A percentile compares a stretch with the other conserved stretches of the same genome.
Conservation (phyloP, 129 eudicot species). For the Tagetes erecta region DNA sequence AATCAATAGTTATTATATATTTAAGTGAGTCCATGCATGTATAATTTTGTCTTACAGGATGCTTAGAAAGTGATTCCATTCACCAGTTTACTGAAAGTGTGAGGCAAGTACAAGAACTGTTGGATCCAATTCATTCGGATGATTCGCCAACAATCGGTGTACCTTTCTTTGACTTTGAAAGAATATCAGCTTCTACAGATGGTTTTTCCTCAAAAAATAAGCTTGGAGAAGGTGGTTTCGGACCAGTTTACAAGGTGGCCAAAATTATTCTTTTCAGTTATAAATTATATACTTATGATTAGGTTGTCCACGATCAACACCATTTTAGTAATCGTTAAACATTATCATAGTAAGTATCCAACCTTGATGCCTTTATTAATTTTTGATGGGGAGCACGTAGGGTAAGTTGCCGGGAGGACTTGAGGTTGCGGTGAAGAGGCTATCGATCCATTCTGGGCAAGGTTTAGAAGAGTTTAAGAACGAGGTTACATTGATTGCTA, state of each 20-base stretch:
- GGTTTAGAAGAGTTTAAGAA: conserved; percentile 62
- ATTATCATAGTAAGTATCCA: too few relatives aligned
- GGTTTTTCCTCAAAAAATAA: conserved; percentile 44
- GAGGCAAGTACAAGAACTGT: conserved; percentile 32
- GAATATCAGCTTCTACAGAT: conserved; percentile 45
- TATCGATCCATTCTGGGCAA: conserved; percentile 58
- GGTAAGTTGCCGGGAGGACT: conserved; percentile 49
- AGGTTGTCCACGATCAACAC: too few relatives aligned
- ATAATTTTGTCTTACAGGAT: conserved; percentile 32
- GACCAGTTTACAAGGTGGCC: conserved; percentile 61
- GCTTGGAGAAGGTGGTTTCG: conserved; percentile 68
- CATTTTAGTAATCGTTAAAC: too few relatives aligned
- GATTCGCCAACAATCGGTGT: conserved; percentile 37
- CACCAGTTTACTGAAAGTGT: conserved; percentile 37
- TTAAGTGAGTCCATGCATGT: neutral
- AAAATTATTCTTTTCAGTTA: too few relatives aligned
- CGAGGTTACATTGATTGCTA: conserved; percentile 55
- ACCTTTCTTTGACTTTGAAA: conserved; percentile 46
- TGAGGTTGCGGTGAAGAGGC: conserved; percentile 63
- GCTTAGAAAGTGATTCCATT: conserved; percentile 21
- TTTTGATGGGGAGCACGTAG: conserved; percentile 22
- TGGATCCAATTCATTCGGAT: conserved; percentile 26
- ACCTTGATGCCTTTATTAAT: neutral
- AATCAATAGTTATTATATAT: too few relatives aligned
- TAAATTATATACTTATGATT: too few relatives aligned